phyloP scores from a whole-genome alignment of 2,329 filamentous ascomycete genomes.

The Xylaria sp. region DNA sequence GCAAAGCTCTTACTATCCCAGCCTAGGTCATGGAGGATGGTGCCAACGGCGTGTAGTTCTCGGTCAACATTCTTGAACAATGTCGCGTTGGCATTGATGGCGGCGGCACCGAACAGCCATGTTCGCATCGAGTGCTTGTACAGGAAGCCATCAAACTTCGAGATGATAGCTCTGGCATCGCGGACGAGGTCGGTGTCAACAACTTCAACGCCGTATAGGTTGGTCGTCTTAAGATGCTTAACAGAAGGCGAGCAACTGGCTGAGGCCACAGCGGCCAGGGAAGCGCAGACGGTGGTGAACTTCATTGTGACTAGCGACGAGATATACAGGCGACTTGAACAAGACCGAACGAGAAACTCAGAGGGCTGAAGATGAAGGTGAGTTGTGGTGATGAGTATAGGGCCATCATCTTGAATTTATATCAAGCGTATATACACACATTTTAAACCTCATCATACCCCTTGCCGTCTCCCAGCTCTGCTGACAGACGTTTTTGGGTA shows the following conservation, averaged over 20 bases:
- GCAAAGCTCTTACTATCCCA: constrained; percentile 34
- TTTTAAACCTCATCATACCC: neutral
- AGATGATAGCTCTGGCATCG: constrained; percentile 32
- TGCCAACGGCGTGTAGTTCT: constrained; percentile 33
- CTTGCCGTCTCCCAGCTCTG: constrained; percentile 5
- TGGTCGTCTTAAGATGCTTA: constrained; percentile 25
- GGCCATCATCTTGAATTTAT: constrained; percentile 6
- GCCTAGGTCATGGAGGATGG: constrained; percentile 34
- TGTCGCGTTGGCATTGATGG: constrained; percentile 34
- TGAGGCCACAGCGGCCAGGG: constrained; percentile 18
- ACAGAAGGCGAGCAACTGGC: constrained; percentile 14
- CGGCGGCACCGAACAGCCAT: constrained; percentile 33
- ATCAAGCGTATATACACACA: constrained; percentile 8
- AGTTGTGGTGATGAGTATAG: constrained; percentile 9
- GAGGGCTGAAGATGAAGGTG: neutral
- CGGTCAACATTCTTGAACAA: constrained; percentile 22
- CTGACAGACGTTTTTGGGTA: constrained; percentile 21
- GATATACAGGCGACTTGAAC: constrained; percentile 18
- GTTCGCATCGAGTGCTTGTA: constrained; percentile 32
- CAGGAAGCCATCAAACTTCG: constrained; percentile 30
- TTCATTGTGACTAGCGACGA: constrained; percentile 28
- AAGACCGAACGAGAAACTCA: neutral
- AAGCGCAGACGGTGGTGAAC: constrained; percentile 17
- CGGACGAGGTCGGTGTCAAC: constrained; percentile 34
- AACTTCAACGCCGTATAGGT: constrained; percentile 31